Base-by-base conservation (phyloP, 2,329 filamentous ascomycete genomes). In the Talaromyces sp. region DNA sequence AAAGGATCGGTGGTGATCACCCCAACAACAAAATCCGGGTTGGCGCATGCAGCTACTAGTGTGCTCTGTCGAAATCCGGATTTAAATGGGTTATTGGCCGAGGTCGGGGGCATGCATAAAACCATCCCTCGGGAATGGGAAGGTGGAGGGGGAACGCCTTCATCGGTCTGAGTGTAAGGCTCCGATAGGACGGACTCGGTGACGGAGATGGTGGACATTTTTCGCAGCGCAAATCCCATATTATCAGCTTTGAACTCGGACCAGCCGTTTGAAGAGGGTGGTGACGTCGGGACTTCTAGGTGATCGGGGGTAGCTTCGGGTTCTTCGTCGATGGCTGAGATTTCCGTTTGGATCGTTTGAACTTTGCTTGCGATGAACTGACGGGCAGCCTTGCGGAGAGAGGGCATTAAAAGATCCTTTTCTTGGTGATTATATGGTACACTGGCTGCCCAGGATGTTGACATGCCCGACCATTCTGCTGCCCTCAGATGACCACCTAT, bases 151-250 rank as follows among this genome's bases (percentile, higher is more conserved):
- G 69, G 63, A 13, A 71, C 51, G 24, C 65, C 62, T 32, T 69
- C 51, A 19, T 62, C 48, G 49, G 61, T 49, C 41, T 62, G 52
- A 29, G 60, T 19, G 45, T 57, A 52, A 35, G 70, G 69, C 24
- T 71, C 67, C 49, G 72, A 65, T 22, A 67, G 68, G 51, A 74
- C 70, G 4, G 72, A 73, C 35, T 70, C 71, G 3, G 72, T 76
- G 42, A 76, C 67, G 8, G 73, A 75, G 42, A 76, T 76, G 13
- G 72, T 74, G 14, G 72, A 75, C 16, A 61, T 65, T 61, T 74
- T 75, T 42, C 72, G 64, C 30, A 63, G 61, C 10, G 64, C 54
- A 47, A 54, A 57, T n/a, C 60, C 68, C 36, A 64, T 56, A 50
- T 63, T 63, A 5, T 66, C 60, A 4, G 55, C 56, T 30, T 52